Base-by-base conservation (phyloP, 1,284 basidiomycete genomes). In the Pseudozyma sp. region DNA sequence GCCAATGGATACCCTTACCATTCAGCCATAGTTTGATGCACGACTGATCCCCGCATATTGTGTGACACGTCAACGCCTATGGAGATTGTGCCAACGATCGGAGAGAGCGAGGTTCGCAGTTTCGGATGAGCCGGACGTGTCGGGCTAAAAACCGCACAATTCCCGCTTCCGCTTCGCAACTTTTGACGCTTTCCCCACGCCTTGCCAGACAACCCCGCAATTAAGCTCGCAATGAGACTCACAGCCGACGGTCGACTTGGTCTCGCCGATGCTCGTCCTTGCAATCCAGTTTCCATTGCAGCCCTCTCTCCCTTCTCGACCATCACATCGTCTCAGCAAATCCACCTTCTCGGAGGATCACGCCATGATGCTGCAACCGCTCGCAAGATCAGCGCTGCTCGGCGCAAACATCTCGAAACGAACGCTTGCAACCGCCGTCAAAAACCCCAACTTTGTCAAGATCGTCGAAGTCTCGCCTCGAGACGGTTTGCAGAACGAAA, bases 401-500 rank as follows among this genome's bases (percentile, higher is more conserved):
- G 17, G 14, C 7, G 54, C 48, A 16, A 14, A 17, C 16, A 7
- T 11, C 7, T 42, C 52, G 11, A 44, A 14, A 34, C 68, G 63
- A 14, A 52, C 43, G 0, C 55, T 66, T 14, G 68, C 68, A 16
- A 66, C 68, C 7, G 62, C 68, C 5, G 47, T 37, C 19, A 35
- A n/a, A 31, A 35, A 31, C 8, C 6, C 4, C 33, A 71, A 71
- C n/a, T 63, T 62, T 48, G 60, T 72, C 72, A 75, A 84, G 60
- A 92, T 97, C 49, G 92, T 98, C 57, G 95, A 97, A 85, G 94
- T 97, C 5, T 92, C 93, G 0, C 92, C 94, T 1, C 88, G 95
- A 24, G 95, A 97, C 85, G 95, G 95, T 0, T 87, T 98, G 14
- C 95, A 97, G 86, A 97, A 97, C 82, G 92, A 97, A 81, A 90